phyloP scores from a whole-genome alignment of 768 basidiomycete genomes.

The Pleurotus salmoneostramineus region DNA sequence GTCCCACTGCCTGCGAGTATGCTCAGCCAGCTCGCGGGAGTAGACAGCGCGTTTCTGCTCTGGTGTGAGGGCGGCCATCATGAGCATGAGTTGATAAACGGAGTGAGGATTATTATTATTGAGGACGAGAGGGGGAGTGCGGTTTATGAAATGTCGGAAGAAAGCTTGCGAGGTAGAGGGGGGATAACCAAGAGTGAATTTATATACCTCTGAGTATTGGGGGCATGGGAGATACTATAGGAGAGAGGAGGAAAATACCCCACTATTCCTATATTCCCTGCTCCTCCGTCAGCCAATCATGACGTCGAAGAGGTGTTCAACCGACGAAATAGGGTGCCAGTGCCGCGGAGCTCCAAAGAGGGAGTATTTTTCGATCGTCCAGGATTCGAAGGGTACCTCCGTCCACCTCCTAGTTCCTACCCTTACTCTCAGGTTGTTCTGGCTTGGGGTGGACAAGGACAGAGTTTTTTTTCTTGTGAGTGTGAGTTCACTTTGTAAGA shows the following conservation, averaged over 20 bases:
- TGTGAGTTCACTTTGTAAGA: no score
- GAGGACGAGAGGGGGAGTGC: background rate
- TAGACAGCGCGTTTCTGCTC: constrained; percentile 36
- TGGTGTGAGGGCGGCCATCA: constrained; percentile 26
- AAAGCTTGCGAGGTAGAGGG: no score
- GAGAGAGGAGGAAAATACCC: background rate
- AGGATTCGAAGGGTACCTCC: no score
- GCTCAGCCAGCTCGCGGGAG: constrained; percentile 33
- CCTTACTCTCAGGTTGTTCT: no score
- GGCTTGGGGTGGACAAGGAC: no score
- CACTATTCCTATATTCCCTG: background rate
- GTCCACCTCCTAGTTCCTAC: no score
- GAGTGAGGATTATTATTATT: background rate
- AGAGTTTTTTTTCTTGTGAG: no score
- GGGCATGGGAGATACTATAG: background rate
- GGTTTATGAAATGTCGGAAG: no score
- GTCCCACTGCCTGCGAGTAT: constrained; percentile 40
- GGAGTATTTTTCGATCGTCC: no score
- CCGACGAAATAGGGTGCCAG: background rate
- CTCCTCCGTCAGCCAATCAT: constrained; percentile 7
- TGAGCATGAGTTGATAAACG: background rate
- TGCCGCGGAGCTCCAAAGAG: constrained; percentile 2
- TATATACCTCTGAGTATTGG: background rate
- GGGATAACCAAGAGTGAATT: background rate
- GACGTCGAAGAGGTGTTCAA: background rate